Conservation (phyloP, 768 basidiomycete genomes). For the Boletus huronensis region DNA sequence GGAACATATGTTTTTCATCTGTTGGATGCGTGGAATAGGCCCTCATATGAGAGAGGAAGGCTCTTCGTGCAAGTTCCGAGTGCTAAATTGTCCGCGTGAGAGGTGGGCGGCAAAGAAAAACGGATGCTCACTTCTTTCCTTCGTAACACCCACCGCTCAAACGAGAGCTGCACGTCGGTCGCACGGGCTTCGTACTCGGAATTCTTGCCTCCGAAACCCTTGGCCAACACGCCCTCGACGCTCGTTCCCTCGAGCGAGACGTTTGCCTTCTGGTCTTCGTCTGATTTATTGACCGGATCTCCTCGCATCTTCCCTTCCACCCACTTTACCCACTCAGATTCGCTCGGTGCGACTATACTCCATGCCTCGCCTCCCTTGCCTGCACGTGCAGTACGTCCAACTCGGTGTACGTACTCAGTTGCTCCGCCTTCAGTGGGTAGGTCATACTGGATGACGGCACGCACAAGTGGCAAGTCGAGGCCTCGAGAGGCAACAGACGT, state of each 20-base stretch:
- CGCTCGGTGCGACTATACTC: constrained; percentile 86
- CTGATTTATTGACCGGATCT: constrained; percentile 30
- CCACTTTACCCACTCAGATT: constrained; percentile 89
- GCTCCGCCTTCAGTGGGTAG: constrained; percentile 95
- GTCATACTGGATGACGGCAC: constrained; percentile 94
- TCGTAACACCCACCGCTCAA: constrained; percentile 89
- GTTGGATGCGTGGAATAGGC: constrained; percentile 97
- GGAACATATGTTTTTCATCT: constrained; percentile 95
- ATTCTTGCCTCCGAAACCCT: constrained; percentile 84
- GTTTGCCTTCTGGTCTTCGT: constrained; percentile 34
- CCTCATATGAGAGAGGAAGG: constrained; percentile 88
- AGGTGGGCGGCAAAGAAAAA: background rate
- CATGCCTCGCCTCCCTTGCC: constrained; percentile 96
- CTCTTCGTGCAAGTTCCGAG: constrained; percentile 70
- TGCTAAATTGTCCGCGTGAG: constrained; percentile 49
- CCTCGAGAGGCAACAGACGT: constrained; percentile 99
- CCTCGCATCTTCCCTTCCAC: constrained; percentile 78
- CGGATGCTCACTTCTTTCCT: constrained; percentile 57
- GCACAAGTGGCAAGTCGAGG: constrained; percentile 90
- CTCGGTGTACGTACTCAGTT: constrained; percentile 95
- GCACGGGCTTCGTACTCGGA: constrained; percentile 84
- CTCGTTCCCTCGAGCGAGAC: constrained; percentile 56
- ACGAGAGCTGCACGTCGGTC: constrained; percentile 91
- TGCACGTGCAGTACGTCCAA: constrained; percentile 94
- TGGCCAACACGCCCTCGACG: constrained; percentile 67